phyloP scores from a whole-genome alignment of 306 rosid genomes.

The Fragaria iinumae region DNA sequence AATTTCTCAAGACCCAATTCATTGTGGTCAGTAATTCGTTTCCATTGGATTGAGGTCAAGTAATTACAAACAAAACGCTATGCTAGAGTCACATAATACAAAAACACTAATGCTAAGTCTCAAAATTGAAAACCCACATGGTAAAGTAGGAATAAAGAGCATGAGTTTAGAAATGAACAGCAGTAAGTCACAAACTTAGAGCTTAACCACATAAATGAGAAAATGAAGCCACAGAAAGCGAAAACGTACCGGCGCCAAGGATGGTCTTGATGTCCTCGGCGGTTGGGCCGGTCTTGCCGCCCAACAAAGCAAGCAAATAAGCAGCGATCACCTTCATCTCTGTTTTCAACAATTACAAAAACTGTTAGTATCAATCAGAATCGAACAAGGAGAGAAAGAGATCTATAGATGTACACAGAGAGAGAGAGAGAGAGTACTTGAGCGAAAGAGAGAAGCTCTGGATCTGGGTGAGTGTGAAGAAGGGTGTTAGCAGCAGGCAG shows the following conservation, averaged over 20 bases:
- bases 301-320: conserved; percentile 46
- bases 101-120: not conserved
- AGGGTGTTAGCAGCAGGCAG: not conserved
- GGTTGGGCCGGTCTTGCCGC: conserved; percentile 43
- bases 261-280: conserved; percentile 40
- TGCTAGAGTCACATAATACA: not conserved
- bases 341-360: not conserved
- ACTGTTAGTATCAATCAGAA: not conserved
- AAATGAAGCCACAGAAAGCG: not conserved
- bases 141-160: not conserved
- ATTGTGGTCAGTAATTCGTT: not conserved
- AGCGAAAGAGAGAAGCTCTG: not conserved
- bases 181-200: not conserved
- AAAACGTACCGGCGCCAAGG: conserved; percentile 35
- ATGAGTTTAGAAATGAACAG: not conserved
- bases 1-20: not conserved
- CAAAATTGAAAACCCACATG: not conserved
- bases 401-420: not conserved
- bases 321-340: conserved; percentile 47
- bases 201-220: not conserved
- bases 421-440: conserved; percentile 15
- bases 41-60: not conserved
- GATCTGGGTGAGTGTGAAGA: conserved; percentile 7
- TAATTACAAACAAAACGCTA: not conserved
- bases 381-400: not conserved